Conservation (phyloP, 305 asterid genomes). For the Striga hermonthica region DNA sequence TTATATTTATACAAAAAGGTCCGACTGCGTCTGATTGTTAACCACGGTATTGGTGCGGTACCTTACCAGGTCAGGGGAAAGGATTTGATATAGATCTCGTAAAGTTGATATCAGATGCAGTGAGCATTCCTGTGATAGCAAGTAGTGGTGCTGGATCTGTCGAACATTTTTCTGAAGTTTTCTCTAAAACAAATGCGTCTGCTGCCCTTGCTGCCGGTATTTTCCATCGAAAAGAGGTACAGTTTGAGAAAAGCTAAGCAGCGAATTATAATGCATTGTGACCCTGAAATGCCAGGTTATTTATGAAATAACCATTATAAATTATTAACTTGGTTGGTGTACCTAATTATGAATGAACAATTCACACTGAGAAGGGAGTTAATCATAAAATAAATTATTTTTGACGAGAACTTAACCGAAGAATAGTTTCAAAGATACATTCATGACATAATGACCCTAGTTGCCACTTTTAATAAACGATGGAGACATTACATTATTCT, state of each 20-base stretch:
- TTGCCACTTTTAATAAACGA: too few species aligned
- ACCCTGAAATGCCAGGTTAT: background rate
- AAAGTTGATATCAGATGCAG: conserved; percentile 85
- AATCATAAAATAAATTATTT: background rate
- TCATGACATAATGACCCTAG: too few species aligned
- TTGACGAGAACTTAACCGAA: background rate
- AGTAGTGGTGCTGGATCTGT: conserved; percentile 90
- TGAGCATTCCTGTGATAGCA: conserved; percentile 86
- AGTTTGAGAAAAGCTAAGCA: conserved; percentile 6
- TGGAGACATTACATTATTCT: too few species aligned
- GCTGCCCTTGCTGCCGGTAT: conserved; percentile 99
- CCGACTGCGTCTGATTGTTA: conserved; percentile 10
- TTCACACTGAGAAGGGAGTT: background rate
- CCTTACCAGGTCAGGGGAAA: conserved; percentile 76
- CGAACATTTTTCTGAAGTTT: conserved; percentile 84
- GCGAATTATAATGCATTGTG: background rate
- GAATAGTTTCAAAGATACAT: too few species aligned
- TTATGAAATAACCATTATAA: background rate
- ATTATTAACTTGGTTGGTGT: background rate
- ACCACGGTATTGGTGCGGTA: background rate
- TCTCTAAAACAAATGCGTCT: conserved; percentile 85
- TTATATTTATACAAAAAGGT: background rate
- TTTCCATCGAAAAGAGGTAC: conserved; percentile 91
- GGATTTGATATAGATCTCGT: conserved; percentile 81
- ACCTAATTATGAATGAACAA: background rate